These are phyloP conservation scores for Trichoderma atrobrunneum DNA, from an alignment of 2,329 filamentous ascomycete genomes.

Conservation along the genomic window DNA sequence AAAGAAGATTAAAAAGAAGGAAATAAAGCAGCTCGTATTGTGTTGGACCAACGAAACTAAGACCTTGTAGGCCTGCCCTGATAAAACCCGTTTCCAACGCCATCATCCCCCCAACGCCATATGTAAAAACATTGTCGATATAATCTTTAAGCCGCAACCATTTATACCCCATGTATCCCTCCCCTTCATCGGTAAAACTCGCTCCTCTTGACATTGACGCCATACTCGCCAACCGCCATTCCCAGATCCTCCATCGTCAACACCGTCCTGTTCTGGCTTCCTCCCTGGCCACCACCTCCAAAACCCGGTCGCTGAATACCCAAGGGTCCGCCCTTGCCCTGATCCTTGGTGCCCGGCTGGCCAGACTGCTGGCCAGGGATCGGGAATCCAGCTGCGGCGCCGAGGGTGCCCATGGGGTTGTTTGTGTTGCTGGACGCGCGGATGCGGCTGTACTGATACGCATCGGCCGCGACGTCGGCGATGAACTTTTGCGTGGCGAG, in stretches of 20 bases:
- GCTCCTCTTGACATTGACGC: conserved; percentile 93
- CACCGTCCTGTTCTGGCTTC: conserved; percentile 86
- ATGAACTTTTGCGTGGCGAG: conserved; percentile 99
- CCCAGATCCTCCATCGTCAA: conserved; percentile 98
- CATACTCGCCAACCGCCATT: conserved; percentile 97
- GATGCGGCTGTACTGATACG: conserved; percentile 96
- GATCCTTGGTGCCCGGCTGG: conserved; percentile 54
- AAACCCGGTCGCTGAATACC: conserved; percentile 76
- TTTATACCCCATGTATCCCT: neutral
- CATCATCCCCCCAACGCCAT: conserved; percentile 19
- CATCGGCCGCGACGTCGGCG: conserved; percentile 93
- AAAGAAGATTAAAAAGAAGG: neutral
- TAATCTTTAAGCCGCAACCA: neutral
- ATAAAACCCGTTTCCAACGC: neutral
- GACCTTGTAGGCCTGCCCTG: neutral
- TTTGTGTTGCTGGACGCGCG: conserved; percentile 83
- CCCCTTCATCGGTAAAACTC: conserved; percentile 71
- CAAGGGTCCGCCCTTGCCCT: conserved; percentile 57
- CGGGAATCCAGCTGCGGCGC: conserved; percentile 68
- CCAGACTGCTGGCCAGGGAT: conserved; percentile 61
- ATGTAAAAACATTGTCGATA: neutral
- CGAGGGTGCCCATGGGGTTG: conserved; percentile 86
- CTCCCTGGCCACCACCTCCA: conserved; percentile 84
- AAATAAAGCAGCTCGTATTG: neutral
- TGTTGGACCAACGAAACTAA: neutral